A percentile compares a stretch with the other conserved stretches of the same genome.
phyloP scores from a whole-genome alignment of 2,329 filamentous ascomycete genomes.

The Zopfia rhizophila region DNA sequence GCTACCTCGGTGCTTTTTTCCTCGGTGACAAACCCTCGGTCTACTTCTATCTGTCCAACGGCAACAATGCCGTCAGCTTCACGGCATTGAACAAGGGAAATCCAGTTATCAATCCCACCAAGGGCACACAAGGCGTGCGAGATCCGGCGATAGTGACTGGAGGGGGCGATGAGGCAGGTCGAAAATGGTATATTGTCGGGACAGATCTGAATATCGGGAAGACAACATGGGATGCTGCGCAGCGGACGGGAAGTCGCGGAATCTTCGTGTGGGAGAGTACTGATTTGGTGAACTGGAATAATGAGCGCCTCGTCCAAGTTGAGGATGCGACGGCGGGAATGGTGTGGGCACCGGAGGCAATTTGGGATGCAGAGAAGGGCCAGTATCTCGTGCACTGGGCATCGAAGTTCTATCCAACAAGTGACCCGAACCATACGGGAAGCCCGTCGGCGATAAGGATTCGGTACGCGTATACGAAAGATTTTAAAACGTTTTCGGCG shows the following conservation, averaged over 20 bases:
- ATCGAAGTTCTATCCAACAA: slow-evolving; percentile 57
- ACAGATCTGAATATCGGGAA: slow-evolving; percentile 65
- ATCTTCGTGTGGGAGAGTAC: slow-evolving; percentile 68
- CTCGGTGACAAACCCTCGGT: slow-evolving; percentile 64
- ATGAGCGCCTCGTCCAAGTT: slow-evolving; percentile 61
- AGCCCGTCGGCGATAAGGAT: slow-evolving; percentile 56
- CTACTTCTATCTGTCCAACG: slow-evolving; percentile 65
- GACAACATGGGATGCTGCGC: slow-evolving; percentile 64
- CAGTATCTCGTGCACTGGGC: slow-evolving; percentile 64
- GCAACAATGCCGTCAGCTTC: slow-evolving; percentile 62
- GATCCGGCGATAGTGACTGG: slow-evolving; percentile 63
- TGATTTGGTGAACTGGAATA: slow-evolving; percentile 62
- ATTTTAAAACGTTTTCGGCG: slow-evolving; percentile 64
- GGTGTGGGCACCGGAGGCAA: slow-evolving; percentile 68
- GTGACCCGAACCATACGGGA: slow-evolving; percentile 62
- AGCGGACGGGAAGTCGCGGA: slow-evolving; percentile 62
- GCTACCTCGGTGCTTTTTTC: slow-evolving; percentile 67
- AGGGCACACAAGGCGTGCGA: slow-evolving; percentile 64
- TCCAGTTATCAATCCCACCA: slow-evolving; percentile 61
- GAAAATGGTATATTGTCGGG: slow-evolving; percentile 67
- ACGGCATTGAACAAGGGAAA: slow-evolving; percentile 61
- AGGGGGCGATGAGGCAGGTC: slow-evolving; percentile 58
- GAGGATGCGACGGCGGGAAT: slow-evolving; percentile 66
- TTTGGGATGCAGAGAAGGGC: slow-evolving; percentile 61
- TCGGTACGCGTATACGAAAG: slow-evolving; percentile 65